Base-by-base conservation (phyloP, 306 rosid species). In the Myrica gale region DNA sequence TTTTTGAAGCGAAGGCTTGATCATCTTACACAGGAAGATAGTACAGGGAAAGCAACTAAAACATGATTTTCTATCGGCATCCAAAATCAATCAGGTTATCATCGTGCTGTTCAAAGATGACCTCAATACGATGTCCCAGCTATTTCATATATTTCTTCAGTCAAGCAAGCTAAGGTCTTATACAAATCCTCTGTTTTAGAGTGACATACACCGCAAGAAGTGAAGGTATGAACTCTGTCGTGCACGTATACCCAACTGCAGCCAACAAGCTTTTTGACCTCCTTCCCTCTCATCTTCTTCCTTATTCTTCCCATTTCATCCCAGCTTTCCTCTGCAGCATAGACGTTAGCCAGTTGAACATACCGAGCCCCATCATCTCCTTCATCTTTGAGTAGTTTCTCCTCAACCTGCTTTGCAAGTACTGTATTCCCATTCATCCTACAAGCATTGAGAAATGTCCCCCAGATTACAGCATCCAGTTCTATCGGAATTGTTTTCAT, bases 281-380 rank as follows among this genome's bases (percentile, higher is more conserved):
- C 92, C 60, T 81, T 85, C 45, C 85, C 89, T 84, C 89, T 92
- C 96, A 92, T 92, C 81, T 86, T 85, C 85, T 85, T 87, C 84
- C 97, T 84, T 84, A 92, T 84, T 83, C 90, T 88, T 75, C 92
- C 90, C 95, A 88, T 86, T 78, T 88, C 96, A 74, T 82, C 84
- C 97, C 97, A 92, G 55, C 86, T 84, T 57, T 92, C 96, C 44
- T 82, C 88, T 51, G 96, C 82, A 69, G 96, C 96, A 83, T 90
- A 90, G 47, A 78, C 85, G 79, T 92, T 92, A 58, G 91, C 96
- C 86, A 92, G 71, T 79, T 92, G 93, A 77, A 92, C 96, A 76
- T 83, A 90, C 76, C 93, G 81, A 82, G 95, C 88, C 44, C 85
- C 91, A 9, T 76, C 72, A 68, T 80, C 84, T 46, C 78, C 90